Conservation (phyloP, 495 filamentous ascomycete species). For the Rhizodiscina lignyota region DNA sequence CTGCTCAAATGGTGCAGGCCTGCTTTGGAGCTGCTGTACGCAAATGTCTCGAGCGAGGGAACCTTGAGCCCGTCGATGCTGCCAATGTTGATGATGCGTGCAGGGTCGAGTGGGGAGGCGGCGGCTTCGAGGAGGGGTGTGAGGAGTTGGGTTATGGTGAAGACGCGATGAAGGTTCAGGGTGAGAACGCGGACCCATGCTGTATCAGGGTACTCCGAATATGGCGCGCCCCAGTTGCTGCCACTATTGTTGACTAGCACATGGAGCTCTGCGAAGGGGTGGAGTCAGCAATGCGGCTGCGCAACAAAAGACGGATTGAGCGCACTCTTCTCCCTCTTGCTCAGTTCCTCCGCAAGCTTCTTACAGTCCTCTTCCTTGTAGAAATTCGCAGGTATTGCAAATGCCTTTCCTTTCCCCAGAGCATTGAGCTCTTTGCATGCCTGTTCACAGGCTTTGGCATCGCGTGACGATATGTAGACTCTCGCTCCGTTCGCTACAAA, state of each 20-base stretch:
- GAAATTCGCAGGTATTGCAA: constrained; percentile 54
- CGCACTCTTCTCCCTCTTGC: constrained; percentile 41
- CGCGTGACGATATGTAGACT: constrained; percentile 70
- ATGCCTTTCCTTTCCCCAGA: constrained; percentile 41
- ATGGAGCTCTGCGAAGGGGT: constrained; percentile 35
- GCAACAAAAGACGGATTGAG: not conserved
- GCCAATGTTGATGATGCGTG: constrained; percentile 62
- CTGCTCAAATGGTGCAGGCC: constrained; percentile 56
- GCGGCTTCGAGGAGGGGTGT: constrained; percentile 53
- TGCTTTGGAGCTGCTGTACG: constrained; percentile 59
- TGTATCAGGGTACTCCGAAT: constrained; percentile 48
- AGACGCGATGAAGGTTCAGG: constrained; percentile 66
- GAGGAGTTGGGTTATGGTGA: constrained; percentile 57
- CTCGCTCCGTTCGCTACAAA: constrained; percentile 17
- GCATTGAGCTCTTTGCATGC: constrained; percentile 44
- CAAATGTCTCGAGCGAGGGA: constrained; percentile 54
- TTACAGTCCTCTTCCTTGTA: constrained; percentile 58
- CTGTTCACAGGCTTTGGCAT: constrained; percentile 40
- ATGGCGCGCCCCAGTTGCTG: constrained; percentile 50
- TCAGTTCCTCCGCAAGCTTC: constrained; percentile 44
- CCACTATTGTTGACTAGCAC: constrained; percentile 73
- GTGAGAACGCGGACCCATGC: constrained; percentile 62
- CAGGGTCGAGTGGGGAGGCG: constrained; percentile 29
- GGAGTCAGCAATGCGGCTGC: not conserved
- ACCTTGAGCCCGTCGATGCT: constrained; percentile 53